Percentiles rank a stretch among this genome's conserved stretches.
Evolutionary conservation across 2,329 filamentous ascomycete species (phyloP).

Genomic region (Spiromastix sp.): DNA sequence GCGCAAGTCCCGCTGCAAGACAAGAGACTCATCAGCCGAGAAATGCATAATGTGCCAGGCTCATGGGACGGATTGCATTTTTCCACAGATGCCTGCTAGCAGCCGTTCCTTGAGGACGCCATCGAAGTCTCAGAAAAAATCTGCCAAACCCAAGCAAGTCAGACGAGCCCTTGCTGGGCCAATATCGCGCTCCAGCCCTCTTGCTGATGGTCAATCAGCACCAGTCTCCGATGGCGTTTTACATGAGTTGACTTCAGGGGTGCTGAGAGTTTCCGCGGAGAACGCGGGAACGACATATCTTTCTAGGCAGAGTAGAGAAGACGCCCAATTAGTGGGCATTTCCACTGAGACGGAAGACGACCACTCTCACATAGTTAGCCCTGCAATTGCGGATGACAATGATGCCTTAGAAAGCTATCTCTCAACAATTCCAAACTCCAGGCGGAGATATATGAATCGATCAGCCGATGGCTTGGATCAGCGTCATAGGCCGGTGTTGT

Average conservation of each 20-base stretch:
- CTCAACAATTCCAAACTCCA: conserved; percentile 19
- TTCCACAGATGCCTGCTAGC: conserved; percentile 27
- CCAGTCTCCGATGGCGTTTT: too few relatives aligned
- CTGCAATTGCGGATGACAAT: conserved; percentile 42
- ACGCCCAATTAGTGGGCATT: conserved; percentile 10
- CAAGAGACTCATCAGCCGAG: conserved; percentile 31
- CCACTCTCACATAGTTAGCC: conserved; percentile 43
- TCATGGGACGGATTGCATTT: conserved; percentile 40
- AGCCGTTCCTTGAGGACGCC: too few relatives aligned
- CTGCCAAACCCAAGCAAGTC: too few relatives aligned
- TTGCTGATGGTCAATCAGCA: too few relatives aligned
- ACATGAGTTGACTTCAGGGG: too few relatives aligned
- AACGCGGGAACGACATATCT: too few relatives aligned
- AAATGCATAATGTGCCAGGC: conserved; percentile 42
- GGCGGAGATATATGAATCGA: conserved; percentile 14
- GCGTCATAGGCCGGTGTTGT: conserved; percentile 29
- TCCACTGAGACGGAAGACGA: conserved; percentile 18
- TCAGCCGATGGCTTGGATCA: conserved; percentile 10
- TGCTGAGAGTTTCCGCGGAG: too few relatives aligned
- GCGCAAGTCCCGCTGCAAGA: conserved; percentile 45
- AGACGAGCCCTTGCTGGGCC: too few relatives aligned
- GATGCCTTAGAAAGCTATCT: conserved; percentile 45
- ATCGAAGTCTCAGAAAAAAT: too few relatives aligned
- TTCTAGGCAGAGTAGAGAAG: too few relatives aligned
- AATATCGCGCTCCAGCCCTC: too few relatives aligned